These are phyloP conservation scores for Carex myosuroides DNA, from an alignment of 176 grass and related monocot species.

Conservation along the genomic window DNA sequence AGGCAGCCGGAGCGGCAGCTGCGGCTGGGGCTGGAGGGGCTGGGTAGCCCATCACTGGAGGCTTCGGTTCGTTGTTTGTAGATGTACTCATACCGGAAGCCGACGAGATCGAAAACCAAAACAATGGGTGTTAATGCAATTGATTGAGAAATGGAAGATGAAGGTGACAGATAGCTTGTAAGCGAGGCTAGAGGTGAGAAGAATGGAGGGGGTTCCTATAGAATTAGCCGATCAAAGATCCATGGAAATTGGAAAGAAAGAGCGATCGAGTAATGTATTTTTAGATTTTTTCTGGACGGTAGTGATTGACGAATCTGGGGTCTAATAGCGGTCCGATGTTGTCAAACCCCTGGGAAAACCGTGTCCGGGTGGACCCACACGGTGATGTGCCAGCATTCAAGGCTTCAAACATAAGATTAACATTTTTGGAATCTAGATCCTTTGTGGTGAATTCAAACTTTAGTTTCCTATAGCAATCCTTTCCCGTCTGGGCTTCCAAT, in stretches of 20 bases:
- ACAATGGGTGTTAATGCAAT: not conserved
- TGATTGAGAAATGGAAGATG: not conserved
- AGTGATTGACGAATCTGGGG: not conserved
- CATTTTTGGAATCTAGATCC: no score
- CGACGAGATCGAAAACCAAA: not conserved
- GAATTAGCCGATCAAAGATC: not conserved
- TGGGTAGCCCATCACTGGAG: constrained; percentile 66
- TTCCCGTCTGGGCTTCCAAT: no score
- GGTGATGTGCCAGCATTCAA: no score
- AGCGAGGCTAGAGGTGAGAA: not conserved
- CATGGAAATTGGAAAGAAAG: not conserved
- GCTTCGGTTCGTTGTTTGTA: constrained; percentile 30
- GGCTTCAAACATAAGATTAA: no score
- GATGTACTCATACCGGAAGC: constrained; percentile 8
- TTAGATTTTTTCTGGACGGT: not conserved
- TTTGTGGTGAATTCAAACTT: no score
- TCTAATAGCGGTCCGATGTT: not conserved
- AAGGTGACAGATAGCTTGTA: not conserved
- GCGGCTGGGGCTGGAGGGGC: not conserved
- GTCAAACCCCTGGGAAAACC: not conserved
- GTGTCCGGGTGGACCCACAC: no score
- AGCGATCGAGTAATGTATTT: not conserved
- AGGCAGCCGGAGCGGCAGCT: not conserved
- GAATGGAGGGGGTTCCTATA: not conserved
- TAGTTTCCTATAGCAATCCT: no score